Base-by-base conservation (phyloP, 768 basidiomycete species). In the Amanita jacksonii region DNA sequence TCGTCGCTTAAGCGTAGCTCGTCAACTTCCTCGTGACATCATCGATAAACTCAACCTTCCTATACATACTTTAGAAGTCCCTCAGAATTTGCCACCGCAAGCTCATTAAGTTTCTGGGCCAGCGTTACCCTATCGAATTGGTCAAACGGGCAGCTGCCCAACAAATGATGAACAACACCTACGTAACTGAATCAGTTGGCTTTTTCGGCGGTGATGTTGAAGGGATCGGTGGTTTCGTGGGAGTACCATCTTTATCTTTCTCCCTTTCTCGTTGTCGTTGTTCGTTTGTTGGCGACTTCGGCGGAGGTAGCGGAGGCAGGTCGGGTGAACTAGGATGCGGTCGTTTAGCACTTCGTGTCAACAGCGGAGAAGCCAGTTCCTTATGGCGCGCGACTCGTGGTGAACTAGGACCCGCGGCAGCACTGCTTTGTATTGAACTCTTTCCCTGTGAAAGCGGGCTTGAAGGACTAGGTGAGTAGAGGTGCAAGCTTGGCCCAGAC, bases 61-160 rank as follows among this genome's bases (percentile, higher is more conserved):
- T 32, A 39, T 43, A 49, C 78, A 54, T 57, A 85, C 85, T 77
- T 77, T 41, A 90, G 67, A 39, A 90, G 67, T 23, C 87, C 87
- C 54, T 90, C 79, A 5, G 81, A 73, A 58, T 90, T 87, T 25
- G 88, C 86, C 16, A 72, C 60, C 12, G 87, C 85, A 45, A 91
- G 66, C 59, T 90, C 88, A 49, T 86, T 77, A 50, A 91, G 70
- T 46, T 84, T 74, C 63, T 88, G 81, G 13, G 87, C 86, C 50
- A 91, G 71, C 18, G 82, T 82, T 48, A 77, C 67, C 45, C 86
- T 90, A 51, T 33, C 8, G 30, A 33, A 33, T 27, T n/a, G 19
- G 13, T n/a, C 51, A 27, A 22, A 3, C 34, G 43, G 49, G 34
- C 9, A 31, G 28, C 41, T 46, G 38, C 35, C 23, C 34, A 16